Evolutionary conservation across 2,329 filamentous ascomycete species (phyloP), one percentile per base, ranked within the genome.

Genomic region (Ophiocordyceps robertsii): DNA sequence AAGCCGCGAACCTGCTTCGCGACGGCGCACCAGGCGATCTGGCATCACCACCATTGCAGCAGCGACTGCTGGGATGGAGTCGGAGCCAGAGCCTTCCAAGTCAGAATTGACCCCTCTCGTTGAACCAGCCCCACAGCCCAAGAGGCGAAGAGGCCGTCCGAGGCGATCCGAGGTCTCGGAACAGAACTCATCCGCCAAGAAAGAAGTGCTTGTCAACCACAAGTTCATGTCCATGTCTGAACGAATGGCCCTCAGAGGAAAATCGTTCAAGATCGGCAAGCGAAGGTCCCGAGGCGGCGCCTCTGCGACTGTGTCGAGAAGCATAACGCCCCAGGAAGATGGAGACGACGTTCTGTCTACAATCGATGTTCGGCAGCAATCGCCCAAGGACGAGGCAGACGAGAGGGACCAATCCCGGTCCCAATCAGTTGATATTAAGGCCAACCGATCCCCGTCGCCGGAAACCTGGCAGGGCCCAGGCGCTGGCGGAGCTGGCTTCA

Each of bases 161-260:
- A 49, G 49, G 33, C 47, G 43, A 39, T 53, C 50, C 12, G 51
- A 51, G 13, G 39, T 41, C 32, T 33, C 41, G 43, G 30, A 43
- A 19, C 37, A 42, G 19, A 38, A 39, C 12, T 37, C 42, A 29
- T 27, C 44, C 9, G 35, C 43, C 17, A 41, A 43, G 21, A 44
- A 33, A 12, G 37, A 41, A n/a, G 36, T 41, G 12, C 43, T 53
- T 14, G 46, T 44, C 29, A 49, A 53, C 38, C 53, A 52, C 11
- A 56, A 61, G 11, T 65, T 70, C 39, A 61, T 77, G 60, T 77
- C 74, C 6, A 69, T 78, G 68, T 66, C 67, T 32, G 73, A 77
- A 49, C 66, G 72, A n/a, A 69, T 75, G 64, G 70, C 67, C 30
- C 58, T 73, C 2, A 64, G 60, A 41, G 73, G 73, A 11, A 75